Conservation (phyloP, 805 yeast genomes). For the Saccharomycopsis sp. region DNA sequence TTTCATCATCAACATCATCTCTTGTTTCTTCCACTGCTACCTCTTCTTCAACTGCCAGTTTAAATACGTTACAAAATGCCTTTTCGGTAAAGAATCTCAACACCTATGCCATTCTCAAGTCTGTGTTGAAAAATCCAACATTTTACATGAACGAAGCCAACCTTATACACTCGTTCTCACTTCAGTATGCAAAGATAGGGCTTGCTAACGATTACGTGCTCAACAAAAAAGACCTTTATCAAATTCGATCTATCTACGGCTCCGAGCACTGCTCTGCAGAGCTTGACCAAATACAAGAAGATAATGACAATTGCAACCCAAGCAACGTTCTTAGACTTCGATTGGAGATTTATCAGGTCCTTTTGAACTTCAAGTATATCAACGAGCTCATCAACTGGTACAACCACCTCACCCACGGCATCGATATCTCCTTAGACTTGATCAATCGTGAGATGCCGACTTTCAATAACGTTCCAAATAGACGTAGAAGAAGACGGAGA, state of each 20-base stretch:
- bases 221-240: constrained; percentile 9
- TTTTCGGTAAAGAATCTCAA: constrained; percentile 11
- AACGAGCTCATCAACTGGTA: constrained; percentile 27
- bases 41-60: background rate
- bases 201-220: constrained; percentile 18
- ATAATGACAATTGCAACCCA: constrained; percentile 3
- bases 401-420: constrained; percentile 61
- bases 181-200: constrained; percentile 20
- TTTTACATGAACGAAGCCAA: constrained; percentile 4
- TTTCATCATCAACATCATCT: constrained; percentile 5
- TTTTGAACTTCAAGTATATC: constrained; percentile 18
- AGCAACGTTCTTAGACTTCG: constrained; percentile 13
- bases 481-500: constrained; percentile 70
- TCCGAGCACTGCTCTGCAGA: constrained; percentile 3
- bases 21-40: background rate
- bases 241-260: constrained; percentile 6
- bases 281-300: background rate
- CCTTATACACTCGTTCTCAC: constrained; percentile 14
- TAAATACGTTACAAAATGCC: background rate
- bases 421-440: constrained; percentile 72
- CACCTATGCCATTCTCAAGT: constrained; percentile 11
- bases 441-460: constrained; percentile 63
- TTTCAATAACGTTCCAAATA: constrained; percentile 62
- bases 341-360: constrained; percentile 18
- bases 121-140: constrained; percentile 11